Conservation (phyloP, 1,284 basidiomycete genomes). For the Earliella scabrosa region DNA sequence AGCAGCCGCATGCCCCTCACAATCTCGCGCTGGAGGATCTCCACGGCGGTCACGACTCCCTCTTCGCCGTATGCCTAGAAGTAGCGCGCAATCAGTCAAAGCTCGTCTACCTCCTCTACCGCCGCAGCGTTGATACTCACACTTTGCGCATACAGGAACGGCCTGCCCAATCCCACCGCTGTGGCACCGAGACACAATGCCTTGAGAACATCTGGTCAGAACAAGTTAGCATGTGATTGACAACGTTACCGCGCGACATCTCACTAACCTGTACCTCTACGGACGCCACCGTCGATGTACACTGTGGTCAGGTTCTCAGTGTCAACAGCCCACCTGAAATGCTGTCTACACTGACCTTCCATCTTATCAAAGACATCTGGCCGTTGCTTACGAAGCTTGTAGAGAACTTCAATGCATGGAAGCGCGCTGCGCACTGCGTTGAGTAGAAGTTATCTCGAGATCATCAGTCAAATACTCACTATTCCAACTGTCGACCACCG, state of each 20-base stretch:
- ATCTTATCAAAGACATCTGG: slow-evolving; percentile 78
- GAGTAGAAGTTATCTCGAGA: background rate
- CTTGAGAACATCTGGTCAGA: slow-evolving; percentile 77
- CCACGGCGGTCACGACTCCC: slow-evolving; percentile 77
- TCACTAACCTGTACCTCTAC: slow-evolving; percentile 75
- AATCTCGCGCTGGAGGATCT: slow-evolving; percentile 84
- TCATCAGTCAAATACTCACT: slow-evolving; percentile 45
- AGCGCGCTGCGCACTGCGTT: slow-evolving; percentile 52
- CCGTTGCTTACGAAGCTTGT: slow-evolving; percentile 69
- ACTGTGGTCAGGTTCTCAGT: too few species aligned
- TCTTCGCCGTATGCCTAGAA: slow-evolving; percentile 79
- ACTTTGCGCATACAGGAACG: slow-evolving; percentile 91
- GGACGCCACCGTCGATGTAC: slow-evolving; percentile 89
- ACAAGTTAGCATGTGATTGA: background rate
- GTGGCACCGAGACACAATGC: slow-evolving; percentile 90
- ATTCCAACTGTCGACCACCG: slow-evolving; percentile 87
- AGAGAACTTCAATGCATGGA: slow-evolving; percentile 78
- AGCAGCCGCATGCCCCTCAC: slow-evolving; percentile 79
- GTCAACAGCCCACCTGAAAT: too few species aligned
- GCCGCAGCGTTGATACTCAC: too few species aligned
- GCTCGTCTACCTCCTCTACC: too few species aligned
- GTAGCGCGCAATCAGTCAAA: too few species aligned
- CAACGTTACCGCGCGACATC: slow-evolving; percentile 2
- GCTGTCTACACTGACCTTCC: slow-evolving; percentile 62
- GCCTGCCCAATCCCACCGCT: slow-evolving; percentile 88